Conservation (phyloP, 164 flowering plant genomes). For the Piper betle region DNA sequence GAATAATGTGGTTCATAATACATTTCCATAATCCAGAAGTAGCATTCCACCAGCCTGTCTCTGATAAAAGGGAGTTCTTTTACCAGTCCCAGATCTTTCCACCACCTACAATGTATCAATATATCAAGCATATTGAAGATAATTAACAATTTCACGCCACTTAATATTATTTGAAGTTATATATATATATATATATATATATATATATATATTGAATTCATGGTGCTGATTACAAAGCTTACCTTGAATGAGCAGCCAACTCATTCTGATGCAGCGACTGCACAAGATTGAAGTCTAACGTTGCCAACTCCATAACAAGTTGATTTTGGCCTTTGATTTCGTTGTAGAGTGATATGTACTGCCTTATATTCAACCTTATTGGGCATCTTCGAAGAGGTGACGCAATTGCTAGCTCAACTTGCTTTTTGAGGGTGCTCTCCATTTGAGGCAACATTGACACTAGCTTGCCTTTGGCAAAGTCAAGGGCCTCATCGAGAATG, state of each 20-base stretch:
- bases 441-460: slow-evolving; percentile 5
- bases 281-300: slow-evolving; percentile 36
- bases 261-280: slow-evolving; percentile 34
- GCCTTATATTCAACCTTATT: slow-evolving; percentile 23
- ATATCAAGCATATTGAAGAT: too few relatives aligned
- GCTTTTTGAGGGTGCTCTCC: slow-evolving; percentile 13
- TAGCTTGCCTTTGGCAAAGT: not conserved
- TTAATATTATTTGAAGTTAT: too few relatives aligned
- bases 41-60: not conserved
- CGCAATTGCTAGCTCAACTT: slow-evolving; percentile 22
- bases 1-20: slow-evolving; percentile 2
- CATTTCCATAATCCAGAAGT: not conserved
- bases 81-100: slow-evolving; percentile 1
- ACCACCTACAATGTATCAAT: too few relatives aligned
- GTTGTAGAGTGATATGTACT: slow-evolving; percentile 25
- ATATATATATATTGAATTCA: too few relatives aligned
- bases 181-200: too few relatives aligned
- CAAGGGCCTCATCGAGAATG: not conserved
- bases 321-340: slow-evolving; percentile 12
- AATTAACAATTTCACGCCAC: too few relatives aligned
- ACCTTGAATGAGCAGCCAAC: slow-evolving; percentile 21
- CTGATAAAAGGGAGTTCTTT: not conserved
- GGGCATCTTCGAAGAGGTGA: slow-evolving; percentile 21
- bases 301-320: slow-evolving; percentile 26
- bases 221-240: too few relatives aligned